Percentiles rank a stretch among this genome's conserved stretches.
Evolutionary conservation across 225 moss, liverwort and hornwort genomes (phyloP).

Genomic region (Pseudisothecium myosuroides): DNA sequence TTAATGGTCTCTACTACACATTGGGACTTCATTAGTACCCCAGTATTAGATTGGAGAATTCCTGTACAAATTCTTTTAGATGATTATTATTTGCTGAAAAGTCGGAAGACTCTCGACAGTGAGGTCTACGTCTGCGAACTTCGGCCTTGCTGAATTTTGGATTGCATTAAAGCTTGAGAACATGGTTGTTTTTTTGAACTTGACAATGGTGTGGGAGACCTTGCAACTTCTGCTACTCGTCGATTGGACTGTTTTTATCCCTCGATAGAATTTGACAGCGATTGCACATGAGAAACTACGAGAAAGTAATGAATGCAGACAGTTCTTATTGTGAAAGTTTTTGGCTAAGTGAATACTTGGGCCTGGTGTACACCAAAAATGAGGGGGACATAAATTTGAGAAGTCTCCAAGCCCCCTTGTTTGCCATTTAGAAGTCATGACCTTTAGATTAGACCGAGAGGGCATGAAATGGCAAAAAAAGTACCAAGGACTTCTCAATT

Average conservation of each 20-base stretch:
- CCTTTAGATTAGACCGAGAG: accelerated
- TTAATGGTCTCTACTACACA: background rate
- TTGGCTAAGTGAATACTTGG: background rate
- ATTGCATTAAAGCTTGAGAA: background rate
- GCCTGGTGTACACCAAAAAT: background rate
- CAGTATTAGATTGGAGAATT: background rate
- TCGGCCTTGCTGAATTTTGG: background rate
- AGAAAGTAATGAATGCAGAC: background rate
- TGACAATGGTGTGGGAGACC: background rate
- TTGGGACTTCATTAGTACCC: background rate
- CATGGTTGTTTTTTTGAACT: background rate
- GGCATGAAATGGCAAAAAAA: background rate
- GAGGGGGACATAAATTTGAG: background rate
- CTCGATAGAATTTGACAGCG: background rate
- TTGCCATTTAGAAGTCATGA: background rate
- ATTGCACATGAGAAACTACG: background rate
- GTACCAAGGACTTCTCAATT: accelerated
- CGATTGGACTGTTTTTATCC: background rate
- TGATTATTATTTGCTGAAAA: background rate
- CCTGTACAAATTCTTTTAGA: slow-evolving; percentile 5
- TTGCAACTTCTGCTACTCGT: background rate
- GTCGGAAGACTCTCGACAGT: background rate
- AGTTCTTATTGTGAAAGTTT: background rate
- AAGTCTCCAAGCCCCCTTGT: background rate
- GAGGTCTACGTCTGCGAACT: background rate